Evolutionary conservation across 2,329 filamentous ascomycete genomes (phyloP), one percentile per base, ranked within the genome.

Genomic region (Verticillium zaregamsianum): DNA sequence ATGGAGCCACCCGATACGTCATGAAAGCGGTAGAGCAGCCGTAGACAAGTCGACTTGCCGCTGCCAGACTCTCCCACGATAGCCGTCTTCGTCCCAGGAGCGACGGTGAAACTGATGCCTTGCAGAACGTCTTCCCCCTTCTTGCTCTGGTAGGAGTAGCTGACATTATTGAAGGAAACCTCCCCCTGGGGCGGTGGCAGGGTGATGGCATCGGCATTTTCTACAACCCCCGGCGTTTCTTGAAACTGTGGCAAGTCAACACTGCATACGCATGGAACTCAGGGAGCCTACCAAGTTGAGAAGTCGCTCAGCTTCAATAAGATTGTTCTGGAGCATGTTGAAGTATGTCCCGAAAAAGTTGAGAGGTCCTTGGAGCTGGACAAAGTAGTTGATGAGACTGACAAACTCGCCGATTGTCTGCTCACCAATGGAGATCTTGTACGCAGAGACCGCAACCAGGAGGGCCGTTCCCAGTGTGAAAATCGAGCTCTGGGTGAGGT

Each of bases 401-500:
- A 86, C 83, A 62, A 89, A 88, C 58, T 82, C 79, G 62, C 84
- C 81, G 17, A 87, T 83, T 3, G 75, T 76, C 62, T 82, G 79
- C 63, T 82, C 72, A 11, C 80, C 80, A 6, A 78, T 80, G 0
- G 84, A 84, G 55, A 89, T 85, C 68, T 88, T 85, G 69, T 86
- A 87, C 1, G 85, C 85, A 3, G 84, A 85, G 33, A 88, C 82
- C 64, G 82, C 84, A 63, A 86, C 86, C 1, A 85, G 82, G n/a
- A 87, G 71, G 17, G 86, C 80, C 4, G 87, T 79, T 11, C 85
- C 86, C 3, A 86, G 66, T 68, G 85, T 86, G 67, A 88, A 88
- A n/a, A 88, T 81, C 59, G 86, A 80, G 70, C 85, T 87, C 65
- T 88, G 86, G 0, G 82, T 82, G 12, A 86, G 80, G 67, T 88